Base-by-base conservation (phyloP, 495 filamentous ascomycete species). In the Talaromyces stipitatus region DNA sequence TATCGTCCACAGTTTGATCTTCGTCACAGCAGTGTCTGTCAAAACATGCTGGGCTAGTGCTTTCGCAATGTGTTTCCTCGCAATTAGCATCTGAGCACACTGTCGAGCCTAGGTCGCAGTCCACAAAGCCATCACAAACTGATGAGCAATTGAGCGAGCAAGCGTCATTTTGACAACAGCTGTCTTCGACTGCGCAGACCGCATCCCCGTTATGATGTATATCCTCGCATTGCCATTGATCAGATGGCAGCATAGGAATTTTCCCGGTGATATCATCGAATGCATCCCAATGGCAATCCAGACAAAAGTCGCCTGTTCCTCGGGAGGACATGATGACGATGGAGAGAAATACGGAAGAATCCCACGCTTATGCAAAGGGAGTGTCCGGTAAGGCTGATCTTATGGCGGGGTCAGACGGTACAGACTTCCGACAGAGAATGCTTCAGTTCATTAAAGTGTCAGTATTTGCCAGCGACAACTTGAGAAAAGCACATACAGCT, bases 271-370 rank as follows among this genome's bases (percentile, higher is more conserved):
- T 38, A 45, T 55, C 54, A 56, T 72, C 68, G 32, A 76, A 72
- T 7, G 63, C 61, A 33, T 76, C 71, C 73, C 75, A 76, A 30
- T 68, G 69, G 59, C 72, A 76, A 59, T 75, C 74, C 10, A 78
- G 69, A 57, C 74, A 78, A 55, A 69, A 73, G 55, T 72, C 66
- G 41, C 68, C 68, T 50, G 58, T 47, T 56, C 64, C 57, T 58
- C 73, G 71, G 54, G 71, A 62, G 27, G 67, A 60, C 73, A 77
- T 77, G 53, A 51, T 28, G 48, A 36, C 38, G 20, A 47, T 45
- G 38, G 30, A 53, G 24, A 22, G 33, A 8, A 28, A 7, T 50
- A 22, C n/a, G 29, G 55, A 45, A 29, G 54, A 51, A 20, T 51
- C 48, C 27, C 27, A 30, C 48, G 9, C 43, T 47, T 47, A 46